phyloP scores from a whole-genome alignment of 2,329 filamentous ascomycete species.

The Neofusicoccum cordaticola region DNA sequence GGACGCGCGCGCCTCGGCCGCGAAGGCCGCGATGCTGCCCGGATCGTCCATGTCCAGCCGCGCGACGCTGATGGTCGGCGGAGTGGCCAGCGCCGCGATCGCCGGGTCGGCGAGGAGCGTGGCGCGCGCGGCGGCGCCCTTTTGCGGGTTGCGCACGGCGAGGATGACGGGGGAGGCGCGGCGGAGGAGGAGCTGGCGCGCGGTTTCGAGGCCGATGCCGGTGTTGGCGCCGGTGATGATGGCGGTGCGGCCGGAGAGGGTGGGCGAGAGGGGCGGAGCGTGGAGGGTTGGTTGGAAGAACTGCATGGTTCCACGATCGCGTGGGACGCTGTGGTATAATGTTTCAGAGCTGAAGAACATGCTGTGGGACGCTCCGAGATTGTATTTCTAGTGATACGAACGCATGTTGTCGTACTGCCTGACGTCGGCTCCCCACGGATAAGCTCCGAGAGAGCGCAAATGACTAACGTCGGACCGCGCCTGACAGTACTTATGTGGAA shows the following conservation, averaged over 20 bases:
- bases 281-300: conserved; percentile 4
- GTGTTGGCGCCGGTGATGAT: conserved; percentile 22
- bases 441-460: too few relatives aligned
- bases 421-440: too few relatives aligned
- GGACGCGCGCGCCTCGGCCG: neutral
- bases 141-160: neutral
- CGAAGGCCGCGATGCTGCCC: neutral
- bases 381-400: too few relatives aligned
- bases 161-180: neutral
- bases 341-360: too few relatives aligned
- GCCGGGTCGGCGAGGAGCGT: neutral
- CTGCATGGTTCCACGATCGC: neutral
- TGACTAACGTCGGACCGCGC: too few relatives aligned
- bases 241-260: conserved; percentile 12
- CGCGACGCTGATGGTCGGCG: neutral
- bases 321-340: too few relatives aligned
- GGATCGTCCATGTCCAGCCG: neutral
- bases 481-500: too few relatives aligned
- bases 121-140: neutral
- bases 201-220: conserved; percentile 21
- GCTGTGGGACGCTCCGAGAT: too few relatives aligned
- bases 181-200: neutral
- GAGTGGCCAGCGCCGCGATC: too few relatives aligned
- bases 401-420: too few relatives aligned
- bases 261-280: neutral